Percentiles rank a stretch among this genome's conserved stretches.
These are phyloP conservation scores for Gillenia trifoliata DNA, from an alignment of 306 rosid species.

Conservation along the genomic window DNA sequence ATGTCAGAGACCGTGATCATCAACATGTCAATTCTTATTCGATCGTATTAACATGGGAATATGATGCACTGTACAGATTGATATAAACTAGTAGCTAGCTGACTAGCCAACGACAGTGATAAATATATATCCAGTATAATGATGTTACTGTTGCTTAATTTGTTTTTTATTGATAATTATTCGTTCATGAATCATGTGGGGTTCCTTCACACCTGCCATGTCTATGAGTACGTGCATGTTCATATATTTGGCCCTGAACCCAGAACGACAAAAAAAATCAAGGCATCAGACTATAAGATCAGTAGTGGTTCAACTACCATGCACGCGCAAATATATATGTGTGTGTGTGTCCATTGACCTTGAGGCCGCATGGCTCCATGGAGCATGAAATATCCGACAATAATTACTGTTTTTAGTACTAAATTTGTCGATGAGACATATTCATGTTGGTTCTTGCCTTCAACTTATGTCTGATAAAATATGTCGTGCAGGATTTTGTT, in stretches of 20 bases:
- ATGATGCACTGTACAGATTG: not conserved
- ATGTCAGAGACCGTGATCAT: not conserved
- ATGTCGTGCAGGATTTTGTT: not conserved
- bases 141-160: not conserved
- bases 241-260: not conserved
- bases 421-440: constrained; percentile 1
- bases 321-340: not conserved
- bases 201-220: not conserved
- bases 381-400: constrained; percentile 15
- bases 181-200: not conserved
- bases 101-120: not conserved
- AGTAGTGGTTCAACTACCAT: not conserved
- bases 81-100: not conserved
- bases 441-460: constrained; percentile 6
- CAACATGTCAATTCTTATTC: not conserved
- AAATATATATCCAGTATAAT: not conserved
- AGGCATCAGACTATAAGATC: not conserved
- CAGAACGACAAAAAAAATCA: not conserved
- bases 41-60: not conserved
- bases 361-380: not conserved
- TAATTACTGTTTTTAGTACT: constrained; percentile 1
- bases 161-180: not conserved
- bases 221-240: not conserved
- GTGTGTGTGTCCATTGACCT: not conserved
- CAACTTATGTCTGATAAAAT: not conserved